These are phyloP conservation scores for Leccinum rimulosum DNA, from an alignment of 768 basidiomycete genomes.

Conservation along the genomic window DNA sequence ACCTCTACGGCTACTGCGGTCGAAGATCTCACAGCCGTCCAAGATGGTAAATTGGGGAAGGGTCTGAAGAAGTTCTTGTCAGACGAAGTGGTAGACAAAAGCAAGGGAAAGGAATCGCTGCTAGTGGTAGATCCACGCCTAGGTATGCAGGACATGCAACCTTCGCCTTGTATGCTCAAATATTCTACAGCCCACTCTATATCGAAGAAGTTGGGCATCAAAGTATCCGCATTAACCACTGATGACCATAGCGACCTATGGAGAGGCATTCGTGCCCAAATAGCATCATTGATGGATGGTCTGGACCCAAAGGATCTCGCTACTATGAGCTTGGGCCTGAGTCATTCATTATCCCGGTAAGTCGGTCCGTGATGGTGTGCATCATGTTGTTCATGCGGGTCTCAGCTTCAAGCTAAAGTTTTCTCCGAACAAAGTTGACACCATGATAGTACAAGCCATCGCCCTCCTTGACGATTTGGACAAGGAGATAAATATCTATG, in stretches of 20 bases:
- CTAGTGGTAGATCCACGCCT: slow-evolving; percentile 89
- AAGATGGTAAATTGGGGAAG: slow-evolving; percentile 91
- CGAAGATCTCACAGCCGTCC: slow-evolving; percentile 91
- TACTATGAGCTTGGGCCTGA: slow-evolving; percentile 96
- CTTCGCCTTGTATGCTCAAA: slow-evolving; percentile 7
- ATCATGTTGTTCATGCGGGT: slow-evolving; percentile 6
- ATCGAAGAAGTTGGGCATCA: slow-evolving; percentile 91
- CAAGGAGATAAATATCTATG: slow-evolving; percentile 99
- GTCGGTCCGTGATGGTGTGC: slow-evolving; percentile 16
- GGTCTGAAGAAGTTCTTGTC: slow-evolving; percentile 91
- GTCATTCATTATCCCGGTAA: slow-evolving; percentile 93
- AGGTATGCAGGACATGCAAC: slow-evolving; percentile 49
- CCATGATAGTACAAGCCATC: slow-evolving; percentile 99
- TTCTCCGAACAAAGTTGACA: slow-evolving; percentile 99
- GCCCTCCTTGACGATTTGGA: slow-evolving; percentile 96
- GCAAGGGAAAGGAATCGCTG: slow-evolving; percentile 82
- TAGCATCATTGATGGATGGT: slow-evolving; percentile 84
- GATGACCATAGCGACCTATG: slow-evolving; percentile 78
- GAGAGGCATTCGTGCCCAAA: slow-evolving; percentile 91
- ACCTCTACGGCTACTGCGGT: slow-evolving; percentile 95
- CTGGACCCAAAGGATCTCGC: slow-evolving; percentile 91
- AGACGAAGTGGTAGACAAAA: slow-evolving; percentile 82
- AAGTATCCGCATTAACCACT: slow-evolving; percentile 61
- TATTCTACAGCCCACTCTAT: slow-evolving; percentile 68
- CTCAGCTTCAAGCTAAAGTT: slow-evolving; percentile 97